Evolutionary conservation across 345 rosid species (phyloP), one percentile per base, ranked within the genome.

Genomic region (Hibiscus tridactylites): DNA sequence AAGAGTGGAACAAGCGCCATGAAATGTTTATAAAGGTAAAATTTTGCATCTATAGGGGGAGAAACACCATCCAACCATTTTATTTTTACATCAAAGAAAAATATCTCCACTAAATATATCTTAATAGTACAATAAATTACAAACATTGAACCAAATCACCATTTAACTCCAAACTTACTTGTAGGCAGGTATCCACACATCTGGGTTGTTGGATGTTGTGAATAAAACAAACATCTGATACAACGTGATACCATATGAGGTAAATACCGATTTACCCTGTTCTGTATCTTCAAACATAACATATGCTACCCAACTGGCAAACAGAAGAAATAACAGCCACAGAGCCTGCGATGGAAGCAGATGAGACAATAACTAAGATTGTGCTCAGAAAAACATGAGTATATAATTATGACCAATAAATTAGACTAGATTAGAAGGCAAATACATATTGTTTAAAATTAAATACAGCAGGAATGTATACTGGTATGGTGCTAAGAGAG

Each of bases 191-290:
- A 92, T 84, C 99, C 99, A 95, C 53, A 95, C 99, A 86, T 92
- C 97, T 71, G 99, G 99, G 73, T 92, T 95, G 87, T 95, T 95
- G 76, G 99, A 89, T 69, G 99, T 95, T 57, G 99, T 95, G 81
- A 88, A 95, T 73, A 95, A 84, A 75, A 95, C 75, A 80, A 95
- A 89, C 97, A 95, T 89, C 75, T 90, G 83, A 76, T 89, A 95
- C 75, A 95, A 82, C 46, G 99, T 90, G 31, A 81, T 75, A 69
- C 92, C 95, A 62, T 85, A 95, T 65, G 99, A 90, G 44, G 83
- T 87, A 79, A 92, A 95, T 65, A 85, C 15, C 39, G 75, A 77
- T 81, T 79, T 85, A 46, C 99, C 99, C 76, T 92, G 83, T 54
- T 83, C 75, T n/a, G 99, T 95, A 79, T 95, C 99, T 79, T 95